Conservation (phyloP, 2,329 filamentous ascomycete species). For the Lomentospora prolificans region DNA sequence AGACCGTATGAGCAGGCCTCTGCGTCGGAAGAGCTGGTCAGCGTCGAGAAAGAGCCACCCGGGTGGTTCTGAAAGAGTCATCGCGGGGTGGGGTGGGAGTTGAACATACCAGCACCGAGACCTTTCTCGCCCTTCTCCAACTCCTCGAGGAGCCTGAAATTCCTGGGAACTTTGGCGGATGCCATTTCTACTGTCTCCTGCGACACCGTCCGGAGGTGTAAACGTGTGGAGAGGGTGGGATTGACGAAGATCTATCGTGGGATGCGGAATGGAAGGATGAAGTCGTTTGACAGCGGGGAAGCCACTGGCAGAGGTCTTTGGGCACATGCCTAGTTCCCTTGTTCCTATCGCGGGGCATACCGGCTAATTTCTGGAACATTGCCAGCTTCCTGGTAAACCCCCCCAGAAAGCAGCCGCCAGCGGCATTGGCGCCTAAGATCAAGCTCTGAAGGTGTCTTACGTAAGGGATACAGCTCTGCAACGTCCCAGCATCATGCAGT, state of each 20-base stretch:
- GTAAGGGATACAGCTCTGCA: neutral
- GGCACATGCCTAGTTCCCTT: neutral
- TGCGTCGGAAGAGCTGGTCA: conserved; percentile 23
- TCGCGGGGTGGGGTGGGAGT: neutral
- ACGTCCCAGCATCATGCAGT: too few relatives aligned
- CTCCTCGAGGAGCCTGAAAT: conserved; percentile 94
- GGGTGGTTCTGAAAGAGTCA: neutral
- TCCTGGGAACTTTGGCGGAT: conserved; percentile 65
- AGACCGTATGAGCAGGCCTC: conserved; percentile 97
- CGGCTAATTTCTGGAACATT: conserved; percentile 3
- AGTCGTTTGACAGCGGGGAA: neutral
- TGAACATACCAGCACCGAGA: conserved; percentile 64
- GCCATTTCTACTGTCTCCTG: conserved; percentile 19
- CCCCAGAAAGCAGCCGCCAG: too few relatives aligned
- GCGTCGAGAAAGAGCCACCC: neutral
- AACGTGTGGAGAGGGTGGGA: neutral
- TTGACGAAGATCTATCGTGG: neutral
- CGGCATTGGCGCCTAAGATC: neutral
- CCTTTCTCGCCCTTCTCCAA: conserved; percentile 99
- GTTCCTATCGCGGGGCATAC: neutral
- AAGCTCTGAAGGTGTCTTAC: neutral
- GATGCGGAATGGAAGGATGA: neutral
- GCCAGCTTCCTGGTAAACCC: too few relatives aligned
- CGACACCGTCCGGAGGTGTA: neutral
- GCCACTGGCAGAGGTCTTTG: neutral